Evolutionary conservation across 2,329 filamentous ascomycete genomes (phyloP).

Genomic region (Byssochlamys sp.): DNA sequence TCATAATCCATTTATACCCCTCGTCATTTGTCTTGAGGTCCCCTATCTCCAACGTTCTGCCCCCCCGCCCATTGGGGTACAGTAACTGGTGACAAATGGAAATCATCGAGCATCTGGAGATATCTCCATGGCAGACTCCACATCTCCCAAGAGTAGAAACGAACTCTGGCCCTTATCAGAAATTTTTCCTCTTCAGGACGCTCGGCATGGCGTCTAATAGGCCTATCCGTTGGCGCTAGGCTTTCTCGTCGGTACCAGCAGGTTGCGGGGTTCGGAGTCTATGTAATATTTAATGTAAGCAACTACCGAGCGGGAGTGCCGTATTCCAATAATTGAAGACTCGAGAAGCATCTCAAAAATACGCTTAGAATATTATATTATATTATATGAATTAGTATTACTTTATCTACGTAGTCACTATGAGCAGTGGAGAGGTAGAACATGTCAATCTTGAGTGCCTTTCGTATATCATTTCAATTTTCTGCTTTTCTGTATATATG

Average conservation of each 20-base stretch:
- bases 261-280: background rate
- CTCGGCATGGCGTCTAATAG: background rate
- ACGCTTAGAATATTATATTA: too few relatives aligned
- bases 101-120: background rate
- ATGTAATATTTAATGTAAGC: background rate
- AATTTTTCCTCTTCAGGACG: background rate
- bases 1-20: background rate
- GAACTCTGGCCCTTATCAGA: background rate
- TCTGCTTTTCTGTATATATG: too few relatives aligned
- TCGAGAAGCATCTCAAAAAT: too few relatives aligned
- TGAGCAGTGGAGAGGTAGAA: too few relatives aligned
- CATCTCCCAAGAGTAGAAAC: background rate
- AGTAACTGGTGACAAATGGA: background rate
- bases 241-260: background rate
- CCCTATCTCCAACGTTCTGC: background rate
- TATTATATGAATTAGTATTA: too few relatives aligned
- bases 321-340: too few relatives aligned
- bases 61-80: background rate
- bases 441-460: too few relatives aligned
- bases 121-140: background rate
- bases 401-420: too few relatives aligned
- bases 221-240: background rate
- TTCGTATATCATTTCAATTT: too few relatives aligned
- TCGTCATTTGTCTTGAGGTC: background rate
- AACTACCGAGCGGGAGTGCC: too few relatives aligned